Conservation (phyloP, 1,284 basidiomycete species). For the Irpex sp. region DNA sequence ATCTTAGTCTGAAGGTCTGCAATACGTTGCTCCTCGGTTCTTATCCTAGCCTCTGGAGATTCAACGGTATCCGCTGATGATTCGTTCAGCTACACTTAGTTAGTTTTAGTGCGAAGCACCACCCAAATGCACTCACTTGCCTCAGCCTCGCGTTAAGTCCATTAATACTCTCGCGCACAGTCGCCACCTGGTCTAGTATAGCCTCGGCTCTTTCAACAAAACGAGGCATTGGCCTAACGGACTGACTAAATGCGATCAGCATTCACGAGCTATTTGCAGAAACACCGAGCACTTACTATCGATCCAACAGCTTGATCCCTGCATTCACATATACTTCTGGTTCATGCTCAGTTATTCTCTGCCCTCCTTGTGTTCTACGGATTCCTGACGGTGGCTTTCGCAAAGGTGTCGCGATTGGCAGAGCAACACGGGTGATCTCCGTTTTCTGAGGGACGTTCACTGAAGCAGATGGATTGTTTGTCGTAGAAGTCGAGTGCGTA, state of each 20-base stretch:
- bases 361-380: conserved; percentile 35
- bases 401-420: conserved; percentile 65
- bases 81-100: conserved; percentile 25
- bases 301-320: conserved; percentile 66
- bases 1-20: conserved; percentile 48
- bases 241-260: conserved; percentile 35
- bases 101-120: conserved; percentile 11
- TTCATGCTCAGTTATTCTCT: conserved; percentile 44
- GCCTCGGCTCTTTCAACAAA: conserved; percentile 50
- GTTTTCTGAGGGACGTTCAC: conserved; percentile 22
- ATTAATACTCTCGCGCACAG: conserved; percentile 47
- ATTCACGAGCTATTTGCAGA: neutral
- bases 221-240: conserved; percentile 67
- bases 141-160: conserved; percentile 41
- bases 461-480: neutral
- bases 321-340: conserved; percentile 72
- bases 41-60: conserved; percentile 37
- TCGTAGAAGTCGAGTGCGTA: neutral
- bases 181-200: conserved; percentile 49
- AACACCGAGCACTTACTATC: conserved; percentile 46
- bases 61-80: conserved; percentile 29
- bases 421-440: conserved; percentile 56
- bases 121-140: conserved; percentile 38
- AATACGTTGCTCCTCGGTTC: conserved; percentile 54
- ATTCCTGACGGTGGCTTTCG: conserved; percentile 36